Evolutionary conservation across 139 green algal species (phyloP).

Genomic region (Chlamydomonas sp.): DNA sequence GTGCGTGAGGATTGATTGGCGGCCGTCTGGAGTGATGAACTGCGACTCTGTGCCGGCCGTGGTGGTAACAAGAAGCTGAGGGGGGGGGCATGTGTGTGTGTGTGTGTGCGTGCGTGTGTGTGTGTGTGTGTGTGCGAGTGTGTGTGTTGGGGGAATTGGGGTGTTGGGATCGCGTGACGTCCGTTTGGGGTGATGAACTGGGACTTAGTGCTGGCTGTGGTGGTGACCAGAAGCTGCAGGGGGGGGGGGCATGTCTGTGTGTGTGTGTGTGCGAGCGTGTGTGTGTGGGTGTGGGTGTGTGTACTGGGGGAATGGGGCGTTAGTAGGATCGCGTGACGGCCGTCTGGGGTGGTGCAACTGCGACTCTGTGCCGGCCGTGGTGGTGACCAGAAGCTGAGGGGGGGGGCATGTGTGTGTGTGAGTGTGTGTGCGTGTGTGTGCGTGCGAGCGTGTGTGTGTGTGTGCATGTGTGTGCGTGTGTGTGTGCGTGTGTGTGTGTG

Average conservation of each 20-base stretch:
- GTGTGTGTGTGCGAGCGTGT: not conserved
- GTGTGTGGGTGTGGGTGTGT: not conserved
- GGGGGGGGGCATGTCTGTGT: not conserved
- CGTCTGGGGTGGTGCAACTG: not conserved
- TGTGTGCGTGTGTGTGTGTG: not conserved
- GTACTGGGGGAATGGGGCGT: not conserved
- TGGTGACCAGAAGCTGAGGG: no score
- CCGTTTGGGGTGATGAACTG: no score
- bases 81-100: constrained; percentile 10
- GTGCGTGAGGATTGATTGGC: constrained; percentile 58
- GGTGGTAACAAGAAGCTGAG: no score
- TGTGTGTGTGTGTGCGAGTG: not conserved
- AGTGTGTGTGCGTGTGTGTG: not conserved
- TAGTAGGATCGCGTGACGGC: constrained; percentile 57
- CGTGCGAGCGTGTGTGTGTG: not conserved
- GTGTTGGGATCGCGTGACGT: constrained; percentile 56
- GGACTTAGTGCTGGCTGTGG: no score
- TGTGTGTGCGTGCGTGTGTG: not conserved
- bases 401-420: constrained; percentile 5
- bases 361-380: not conserved
- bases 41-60: not conserved
- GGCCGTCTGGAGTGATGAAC: constrained; percentile 5
- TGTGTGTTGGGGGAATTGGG: not conserved
- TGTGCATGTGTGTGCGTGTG: not conserved
- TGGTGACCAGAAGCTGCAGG: constrained; percentile 55